Base-by-base conservation (phyloP, 257 asterid species). In the Capsicum chinense region DNA sequence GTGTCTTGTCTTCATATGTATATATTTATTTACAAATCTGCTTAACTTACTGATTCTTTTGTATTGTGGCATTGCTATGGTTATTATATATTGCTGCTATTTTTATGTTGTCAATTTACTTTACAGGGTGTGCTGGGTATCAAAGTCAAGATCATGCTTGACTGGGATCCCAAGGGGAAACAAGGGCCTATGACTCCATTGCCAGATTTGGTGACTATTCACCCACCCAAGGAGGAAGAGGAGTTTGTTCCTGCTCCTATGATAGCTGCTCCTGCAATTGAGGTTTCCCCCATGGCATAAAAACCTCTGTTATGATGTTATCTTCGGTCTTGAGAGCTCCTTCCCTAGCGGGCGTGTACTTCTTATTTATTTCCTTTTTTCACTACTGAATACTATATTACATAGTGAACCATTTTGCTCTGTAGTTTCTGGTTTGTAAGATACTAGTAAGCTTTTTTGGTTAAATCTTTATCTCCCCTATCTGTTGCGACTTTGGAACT, bases 171-270 rank as follows among this genome's bases (percentile, higher is more conserved):
- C 3, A 80, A 80, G 83, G 83, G 57, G 17, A 80, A 80, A 56
- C 71, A 80, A 56, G 83, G 83, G 56, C 58, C 83, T 44, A 80
- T 62, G 69, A 80, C 71, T 57, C 83, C 83, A 11, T 63, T 11
- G 44, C 78, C 12, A 68, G 76, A 17, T 62, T 47, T 37, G 54
- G 37, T 62, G 44, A 26, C 83, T 74, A 91, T 92, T 86, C 95
- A 92, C 56, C 91, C 91, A 19, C 94, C 95, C 1, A 89, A 92
- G 88, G 87, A 80, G 62, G 97, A 91, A 26, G 92, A 90, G 33
- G 95, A 90, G 26, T 59, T 63, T 78, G 76, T 69, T 39, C 8
- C 33, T 39, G 15, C 88, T 81, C 88, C 89, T 9, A 63, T 64
- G 4, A 58, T 83, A 58, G 79, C 79, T 62, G 52, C 80, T 48